A percentile compares a stretch with the other conserved stretches of the same genome.
Conservation (phyloP, 2,329 filamentous ascomycete species). For the Sclerotinia nivalis region DNA sequence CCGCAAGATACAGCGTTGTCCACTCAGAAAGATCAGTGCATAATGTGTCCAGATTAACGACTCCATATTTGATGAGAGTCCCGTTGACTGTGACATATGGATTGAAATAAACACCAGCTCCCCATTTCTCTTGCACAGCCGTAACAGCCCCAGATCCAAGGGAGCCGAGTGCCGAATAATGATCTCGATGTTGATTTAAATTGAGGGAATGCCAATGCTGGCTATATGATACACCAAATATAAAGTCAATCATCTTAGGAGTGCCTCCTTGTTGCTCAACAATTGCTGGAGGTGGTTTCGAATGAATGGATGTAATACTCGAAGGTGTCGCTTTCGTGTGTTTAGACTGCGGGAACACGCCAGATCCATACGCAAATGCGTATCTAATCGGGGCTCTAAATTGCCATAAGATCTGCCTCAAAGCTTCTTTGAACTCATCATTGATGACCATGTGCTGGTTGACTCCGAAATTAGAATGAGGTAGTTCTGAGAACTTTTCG, state of each 20-base stretch:
- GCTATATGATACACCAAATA: slow-evolving; percentile 90
- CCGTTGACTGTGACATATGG: slow-evolving; percentile 94
- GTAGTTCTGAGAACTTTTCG: slow-evolving; percentile 72
- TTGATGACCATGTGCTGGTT: slow-evolving; percentile 98
- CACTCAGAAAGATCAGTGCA: slow-evolving; percentile 84
- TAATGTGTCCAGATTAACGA: slow-evolving; percentile 89
- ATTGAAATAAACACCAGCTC: slow-evolving; percentile 97
- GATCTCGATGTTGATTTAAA: slow-evolving; percentile 80
- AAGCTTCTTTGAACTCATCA: slow-evolving; percentile 87
- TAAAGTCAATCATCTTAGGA: slow-evolving; percentile 98
- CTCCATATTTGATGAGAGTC: slow-evolving; percentile 95
- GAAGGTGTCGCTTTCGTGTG: slow-evolving; percentile 51
- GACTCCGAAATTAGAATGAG: slow-evolving; percentile 79
- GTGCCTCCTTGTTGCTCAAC: slow-evolving; percentile 81
- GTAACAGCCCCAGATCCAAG: slow-evolving; percentile 85
- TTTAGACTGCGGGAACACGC: slow-evolving; percentile 81
- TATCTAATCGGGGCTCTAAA: slow-evolving; percentile 94
- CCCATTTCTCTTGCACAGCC: slow-evolving; percentile 80
- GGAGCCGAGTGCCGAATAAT: slow-evolving; percentile 84
- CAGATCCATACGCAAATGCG: slow-evolving; percentile 95
- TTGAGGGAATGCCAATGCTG: slow-evolving; percentile 98
- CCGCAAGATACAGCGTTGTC: slow-evolving; percentile 95
- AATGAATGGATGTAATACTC: slow-evolving; percentile 67
- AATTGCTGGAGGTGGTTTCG: slow-evolving; percentile 77
- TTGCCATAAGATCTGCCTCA: slow-evolving; percentile 85